phyloP scores from a whole-genome alignment of 306 rosid species.

The Gastrolobium villosum region DNA sequence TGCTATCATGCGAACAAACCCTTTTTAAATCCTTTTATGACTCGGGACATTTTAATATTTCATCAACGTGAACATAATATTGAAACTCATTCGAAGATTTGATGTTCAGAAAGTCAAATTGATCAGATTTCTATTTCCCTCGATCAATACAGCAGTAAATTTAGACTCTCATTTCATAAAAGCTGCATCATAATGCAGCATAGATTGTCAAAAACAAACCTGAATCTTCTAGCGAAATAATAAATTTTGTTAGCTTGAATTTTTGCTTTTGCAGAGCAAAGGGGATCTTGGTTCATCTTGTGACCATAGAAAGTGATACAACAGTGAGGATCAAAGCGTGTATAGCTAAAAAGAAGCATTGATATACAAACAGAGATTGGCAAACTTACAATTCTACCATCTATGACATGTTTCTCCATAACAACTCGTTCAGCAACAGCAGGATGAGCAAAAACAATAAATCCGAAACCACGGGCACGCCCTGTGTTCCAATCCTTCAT shows the following conservation, averaged over 20 bases:
- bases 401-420: conserved; percentile 64
- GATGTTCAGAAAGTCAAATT: neutral
- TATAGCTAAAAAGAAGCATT: neutral
- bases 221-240: neutral
- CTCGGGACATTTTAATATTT: conserved; percentile 11
- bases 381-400: conserved; percentile 69
- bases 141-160: neutral
- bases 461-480: conserved; percentile 73
- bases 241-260: conserved; percentile 24
- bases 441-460: conserved; percentile 65
- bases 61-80: conserved; percentile 29
- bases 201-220: neutral
- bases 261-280: neutral
- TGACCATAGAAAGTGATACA: too few species aligned
- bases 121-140: neutral
- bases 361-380: conserved; percentile 3
- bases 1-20: conserved; percentile 13
- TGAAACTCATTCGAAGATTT: conserved; percentile 17
- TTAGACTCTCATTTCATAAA: conserved; percentile 23
- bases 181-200: conserved; percentile 31
- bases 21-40: conserved; percentile 21
- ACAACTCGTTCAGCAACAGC: conserved; percentile 65
- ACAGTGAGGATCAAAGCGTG: too few species aligned
- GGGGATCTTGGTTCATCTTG: neutral
- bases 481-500: conserved; percentile 72